Conservation (phyloP, 352 stramenopile genomes). For the Phytophthora megakarya region DNA sequence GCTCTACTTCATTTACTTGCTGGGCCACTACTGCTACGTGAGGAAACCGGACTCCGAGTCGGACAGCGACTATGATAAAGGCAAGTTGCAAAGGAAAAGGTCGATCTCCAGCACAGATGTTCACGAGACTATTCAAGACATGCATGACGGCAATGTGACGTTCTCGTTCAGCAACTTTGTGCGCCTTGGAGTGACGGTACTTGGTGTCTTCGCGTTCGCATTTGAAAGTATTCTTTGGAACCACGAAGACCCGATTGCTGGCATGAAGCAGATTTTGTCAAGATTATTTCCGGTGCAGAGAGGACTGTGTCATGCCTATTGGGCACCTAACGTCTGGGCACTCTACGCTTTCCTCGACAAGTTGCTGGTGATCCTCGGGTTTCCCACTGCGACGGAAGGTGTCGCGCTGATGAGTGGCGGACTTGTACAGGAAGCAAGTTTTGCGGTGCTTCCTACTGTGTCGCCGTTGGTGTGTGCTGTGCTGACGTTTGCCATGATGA, state of each 20-base stretch:
- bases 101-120: conserved; percentile 77
- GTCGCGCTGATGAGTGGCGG: conserved; percentile 84
- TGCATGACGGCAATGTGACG: conserved; percentile 54
- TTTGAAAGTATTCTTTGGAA: conserved; percentile 76
- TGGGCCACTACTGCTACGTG: conserved; percentile 91
- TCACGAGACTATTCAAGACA: conserved; percentile 66
- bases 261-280: conserved; percentile 88
- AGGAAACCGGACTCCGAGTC: conserved; percentile 26
- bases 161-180: conserved; percentile 82
- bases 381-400: conserved; percentile 36
- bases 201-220: conserved; percentile 79
- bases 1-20: conserved; percentile 96
- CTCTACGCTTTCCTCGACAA: conserved; percentile 94
- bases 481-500: conserved; percentile 82
- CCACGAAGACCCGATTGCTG: conserved; percentile 52
- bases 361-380: conserved; percentile 60
- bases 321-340: conserved; percentile 98
- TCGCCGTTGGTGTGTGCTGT: conserved; percentile 73
- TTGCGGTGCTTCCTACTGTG: conserved; percentile 74
- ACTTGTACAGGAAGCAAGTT: conserved; percentile 81
- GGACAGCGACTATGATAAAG: conserved; percentile 26
- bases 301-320: conserved; percentile 98
- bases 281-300: conserved; percentile 97
- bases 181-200: conserved; percentile 81
- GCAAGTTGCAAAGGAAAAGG: conserved; percentile 48